phyloP scores from a whole-genome alignment of 257 asterid genomes.

The Rauvolfia tetraphylla region DNA sequence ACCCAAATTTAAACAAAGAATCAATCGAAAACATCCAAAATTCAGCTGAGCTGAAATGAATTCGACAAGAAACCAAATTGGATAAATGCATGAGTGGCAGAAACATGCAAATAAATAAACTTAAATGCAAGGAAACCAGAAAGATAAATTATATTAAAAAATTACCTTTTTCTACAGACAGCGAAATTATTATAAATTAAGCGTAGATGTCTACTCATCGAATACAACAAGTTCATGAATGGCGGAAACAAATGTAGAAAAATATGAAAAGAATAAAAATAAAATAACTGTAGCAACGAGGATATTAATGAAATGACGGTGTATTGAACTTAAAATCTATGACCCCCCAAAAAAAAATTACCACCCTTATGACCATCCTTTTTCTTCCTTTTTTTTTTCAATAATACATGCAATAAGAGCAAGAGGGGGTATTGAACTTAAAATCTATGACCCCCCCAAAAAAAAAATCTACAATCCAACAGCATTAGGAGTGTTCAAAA shows the following conservation, averaged over 20 bases:
- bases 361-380: too few relatives aligned
- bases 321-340: too few relatives aligned
- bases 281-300: too few relatives aligned
- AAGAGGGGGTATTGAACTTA: too few relatives aligned
- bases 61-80: not conserved
- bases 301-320: not conserved
- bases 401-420: too few relatives aligned
- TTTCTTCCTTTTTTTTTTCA: too few relatives aligned
- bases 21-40: not conserved
- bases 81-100: not conserved
- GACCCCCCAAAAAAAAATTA: too few relatives aligned
- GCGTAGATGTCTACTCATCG: constrained; percentile 1
- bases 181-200: not conserved
- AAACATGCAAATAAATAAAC: not conserved
- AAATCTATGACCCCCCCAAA: too few relatives aligned
- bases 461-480: too few relatives aligned
- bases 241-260: constrained; percentile 3
- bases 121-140: not conserved
- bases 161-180: constrained; percentile 12
- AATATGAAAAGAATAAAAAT: not conserved
- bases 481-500: too few relatives aligned
- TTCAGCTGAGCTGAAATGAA: not conserved
- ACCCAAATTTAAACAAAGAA: not conserved
- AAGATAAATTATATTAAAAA: not conserved
- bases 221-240: constrained; percentile 7